phyloP scores from a whole-genome alignment of 345 rosid species.

The Heritiera littoralis region DNA sequence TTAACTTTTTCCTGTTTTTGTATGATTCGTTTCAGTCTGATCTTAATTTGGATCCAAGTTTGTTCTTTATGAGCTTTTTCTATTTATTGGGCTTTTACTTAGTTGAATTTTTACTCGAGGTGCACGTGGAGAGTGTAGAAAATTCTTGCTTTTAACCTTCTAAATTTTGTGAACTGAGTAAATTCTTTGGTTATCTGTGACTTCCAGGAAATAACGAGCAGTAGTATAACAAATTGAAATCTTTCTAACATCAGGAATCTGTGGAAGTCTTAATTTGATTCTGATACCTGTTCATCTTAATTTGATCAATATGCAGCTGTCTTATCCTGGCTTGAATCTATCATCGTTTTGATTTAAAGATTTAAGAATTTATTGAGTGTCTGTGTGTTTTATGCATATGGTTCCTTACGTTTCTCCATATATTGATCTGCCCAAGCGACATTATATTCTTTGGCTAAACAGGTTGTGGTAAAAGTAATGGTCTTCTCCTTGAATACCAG shows the following conservation, averaged over 20 bases:
- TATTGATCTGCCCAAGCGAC: neutral
- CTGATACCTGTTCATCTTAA: too few species aligned
- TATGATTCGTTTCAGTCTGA: neutral
- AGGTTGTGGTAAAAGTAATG: neutral
- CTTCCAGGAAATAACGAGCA: neutral
- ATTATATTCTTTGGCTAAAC: neutral
- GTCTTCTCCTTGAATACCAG: neutral
- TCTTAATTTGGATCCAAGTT: constrained; percentile 8
- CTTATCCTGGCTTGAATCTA: neutral
- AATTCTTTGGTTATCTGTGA: neutral
- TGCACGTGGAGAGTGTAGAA: neutral
- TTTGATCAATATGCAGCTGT: neutral
- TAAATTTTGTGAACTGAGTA: neutral
- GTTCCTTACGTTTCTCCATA: neutral
- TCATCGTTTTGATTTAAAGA: neutral
- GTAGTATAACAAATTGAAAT: neutral
- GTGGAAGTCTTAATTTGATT: neutral
- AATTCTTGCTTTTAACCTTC: constrained; percentile 6
- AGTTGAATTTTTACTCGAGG: neutral
- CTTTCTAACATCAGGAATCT: neutral
- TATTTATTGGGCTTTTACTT: neutral
- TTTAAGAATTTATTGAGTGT: neutral
- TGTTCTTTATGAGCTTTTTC: neutral
- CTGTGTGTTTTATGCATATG: neutral
- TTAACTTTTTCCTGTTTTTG: neutral